Evolutionary conservation across 345 rosid species (phyloP), one percentile per base, ranked within the genome.

Genomic region (Isatis tinctoria): DNA sequence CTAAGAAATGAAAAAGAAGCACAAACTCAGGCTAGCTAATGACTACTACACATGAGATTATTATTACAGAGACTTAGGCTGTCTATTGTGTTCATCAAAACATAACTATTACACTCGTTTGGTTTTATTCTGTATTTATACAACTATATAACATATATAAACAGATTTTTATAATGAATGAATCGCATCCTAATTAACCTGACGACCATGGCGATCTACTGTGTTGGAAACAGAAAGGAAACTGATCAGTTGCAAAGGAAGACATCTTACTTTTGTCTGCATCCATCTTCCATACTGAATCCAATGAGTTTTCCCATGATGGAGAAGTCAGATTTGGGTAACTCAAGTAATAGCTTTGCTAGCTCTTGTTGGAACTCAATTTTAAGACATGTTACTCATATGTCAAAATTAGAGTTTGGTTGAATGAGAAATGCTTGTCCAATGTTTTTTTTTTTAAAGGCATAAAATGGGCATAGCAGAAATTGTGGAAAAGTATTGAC

Each of bases 211-310:
- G 76, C 0, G 80, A 71, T 68, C 66, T 80, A 73, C 83, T 90
- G 24, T 72, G 66, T 61, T 74, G 85, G 47, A 72, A 84, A 69
- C 74, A 74, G 79, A 80, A 45, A 62, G 73, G 77, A 44, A 83
- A 74, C 61, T 74, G 85, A 60, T 80, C 48, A 64, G 3, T 74
- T 51, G 49, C 61, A 37, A 89, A 80, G 66, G 76, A 80, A 81
- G 85, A 51, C 86, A 82, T 72, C 86, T 83, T 90, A 75, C 82
- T 61, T 68, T 82, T 86, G 73, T 87, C 95, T 67, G 74, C 92
- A 52, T 83, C 85, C 75, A 87, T 80, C 69, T 60, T 86, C 99
- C 98, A 92, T 2, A 87, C 80, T 2, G 87, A 75, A 75, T 87
- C 90, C 74, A 83, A 63, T 41, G 78, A 63, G 59, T 81, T 77